Percentiles rank a stretch among this genome's conserved stretches.
Conservation (phyloP, 2,329 filamentous ascomycete genomes). For the Knufia fluminis region DNA sequence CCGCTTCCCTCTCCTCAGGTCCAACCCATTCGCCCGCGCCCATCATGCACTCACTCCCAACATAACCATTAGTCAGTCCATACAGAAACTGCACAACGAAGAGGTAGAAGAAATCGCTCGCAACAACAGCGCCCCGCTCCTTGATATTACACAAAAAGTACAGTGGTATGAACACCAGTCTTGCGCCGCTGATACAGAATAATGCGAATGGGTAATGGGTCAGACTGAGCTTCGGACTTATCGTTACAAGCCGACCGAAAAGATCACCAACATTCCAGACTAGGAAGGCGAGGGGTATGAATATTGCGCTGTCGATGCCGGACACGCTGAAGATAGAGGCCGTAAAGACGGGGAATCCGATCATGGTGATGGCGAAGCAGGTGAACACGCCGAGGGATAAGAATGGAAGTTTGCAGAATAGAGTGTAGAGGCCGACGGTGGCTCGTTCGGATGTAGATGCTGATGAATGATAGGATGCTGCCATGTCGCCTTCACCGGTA, state of each 20-base stretch:
- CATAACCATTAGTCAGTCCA: slow-evolving; percentile 76
- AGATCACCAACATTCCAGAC: slow-evolving; percentile 91
- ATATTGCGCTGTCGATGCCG: slow-evolving; percentile 57
- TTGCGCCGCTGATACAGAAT: slow-evolving; percentile 56
- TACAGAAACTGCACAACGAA: slow-evolving; percentile 73
- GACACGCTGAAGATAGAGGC: slow-evolving; percentile 52
- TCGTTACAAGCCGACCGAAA: slow-evolving; percentile 60
- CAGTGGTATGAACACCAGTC: slow-evolving; percentile 66
- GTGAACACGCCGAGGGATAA: slow-evolving; percentile 66
- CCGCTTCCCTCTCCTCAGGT: slow-evolving; percentile 72
- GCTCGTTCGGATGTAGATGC: slow-evolving; percentile 29
- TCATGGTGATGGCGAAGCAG: slow-evolving; percentile 80
- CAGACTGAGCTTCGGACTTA: slow-evolving; percentile 47
- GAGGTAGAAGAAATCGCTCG: slow-evolving; percentile 82
- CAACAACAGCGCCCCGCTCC: slow-evolving; percentile 61
- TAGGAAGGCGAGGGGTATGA: slow-evolving; percentile 83
- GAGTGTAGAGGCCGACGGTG: slow-evolving; percentile 49
- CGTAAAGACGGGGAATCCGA: slow-evolving; percentile 81
- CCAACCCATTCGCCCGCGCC: slow-evolving; percentile 72
- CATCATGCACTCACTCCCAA: slow-evolving; percentile 88
- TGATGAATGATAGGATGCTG: slow-evolving; percentile 26
- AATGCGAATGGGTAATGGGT: slow-evolving; percentile 56
- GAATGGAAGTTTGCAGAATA: slow-evolving; percentile 73
- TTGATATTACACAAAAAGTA: slow-evolving; percentile 86
- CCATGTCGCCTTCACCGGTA: slow-evolving; percentile 16